A percentile compares a stretch with the other conserved stretches of the same genome.
These are phyloP conservation scores for Ceratocystiopsis sp. DNA, from an alignment of 2,329 filamentous ascomycete species.

Conservation along the genomic window DNA sequence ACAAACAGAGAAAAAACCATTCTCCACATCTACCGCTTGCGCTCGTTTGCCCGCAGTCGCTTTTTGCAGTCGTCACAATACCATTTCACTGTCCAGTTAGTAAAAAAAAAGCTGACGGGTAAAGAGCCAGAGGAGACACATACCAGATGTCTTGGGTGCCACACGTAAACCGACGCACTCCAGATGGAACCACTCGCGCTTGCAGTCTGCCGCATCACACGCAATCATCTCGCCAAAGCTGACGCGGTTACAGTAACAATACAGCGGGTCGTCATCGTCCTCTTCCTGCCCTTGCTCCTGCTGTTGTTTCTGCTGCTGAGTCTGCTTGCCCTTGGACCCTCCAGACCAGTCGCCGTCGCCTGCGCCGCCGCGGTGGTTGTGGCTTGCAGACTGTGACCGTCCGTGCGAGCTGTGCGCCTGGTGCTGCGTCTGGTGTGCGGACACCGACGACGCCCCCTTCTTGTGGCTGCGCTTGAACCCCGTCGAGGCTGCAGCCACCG, in stretches of 20 bases:
- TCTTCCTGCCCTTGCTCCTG: conserved; percentile 29
- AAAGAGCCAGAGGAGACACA: conserved; percentile 18
- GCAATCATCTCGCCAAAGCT: conserved; percentile 78
- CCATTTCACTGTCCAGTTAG: conserved; percentile 48
- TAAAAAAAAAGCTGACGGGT: not conserved
- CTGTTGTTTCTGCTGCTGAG: not conserved
- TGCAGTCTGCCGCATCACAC: conserved; percentile 57
- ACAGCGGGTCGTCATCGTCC: conserved; percentile 52
- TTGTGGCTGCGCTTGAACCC: conserved; percentile 40
- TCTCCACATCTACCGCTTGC: conserved; percentile 31
- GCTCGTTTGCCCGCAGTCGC: conserved; percentile 28
- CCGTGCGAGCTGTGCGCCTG: conserved; percentile 18
- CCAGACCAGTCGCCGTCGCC: conserved; percentile 12
- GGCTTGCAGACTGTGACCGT: conserved; percentile 2
- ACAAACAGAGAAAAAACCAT: not conserved
- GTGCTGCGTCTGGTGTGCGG: conserved; percentile 7
- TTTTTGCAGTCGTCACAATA: conserved; percentile 68
- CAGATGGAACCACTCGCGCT: conserved; percentile 69
- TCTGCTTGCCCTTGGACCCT: conserved; percentile 10
- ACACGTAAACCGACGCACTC: conserved; percentile 66
- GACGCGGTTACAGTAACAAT: conserved; percentile 66
- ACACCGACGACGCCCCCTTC: conserved; percentile 29
- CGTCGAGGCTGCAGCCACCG: conserved; percentile 3
- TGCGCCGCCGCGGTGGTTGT: not conserved
- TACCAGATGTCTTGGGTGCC: conserved; percentile 60